phyloP scores from a whole-genome alignment of 2,329 filamentous ascomycete species.

The Fusarium mexicanum region DNA sequence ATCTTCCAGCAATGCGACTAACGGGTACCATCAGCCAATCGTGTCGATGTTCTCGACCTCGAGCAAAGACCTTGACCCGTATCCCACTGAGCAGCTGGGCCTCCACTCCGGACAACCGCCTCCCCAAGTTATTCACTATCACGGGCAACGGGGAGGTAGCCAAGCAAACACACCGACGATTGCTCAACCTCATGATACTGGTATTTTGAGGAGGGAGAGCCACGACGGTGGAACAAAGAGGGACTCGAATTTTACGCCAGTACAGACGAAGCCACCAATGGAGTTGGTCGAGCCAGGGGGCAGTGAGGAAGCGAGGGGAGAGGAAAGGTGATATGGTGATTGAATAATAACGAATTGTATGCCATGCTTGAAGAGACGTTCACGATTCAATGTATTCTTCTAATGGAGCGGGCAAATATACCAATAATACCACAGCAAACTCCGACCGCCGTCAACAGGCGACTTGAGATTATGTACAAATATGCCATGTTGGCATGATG shows the following conservation, averaged over 20 bases:
- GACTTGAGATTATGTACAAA: slow-evolving; percentile 3
- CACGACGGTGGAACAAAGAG: slow-evolving; percentile 56
- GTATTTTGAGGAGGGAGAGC: slow-evolving; percentile 58
- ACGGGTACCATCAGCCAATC: slow-evolving; percentile 74
- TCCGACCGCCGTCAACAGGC: slow-evolving; percentile 9
- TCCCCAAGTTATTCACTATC: slow-evolving; percentile 74
- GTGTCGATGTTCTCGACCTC: slow-evolving; percentile 77
- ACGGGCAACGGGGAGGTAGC: slow-evolving; percentile 73
- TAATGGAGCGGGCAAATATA: slow-evolving; percentile 37
- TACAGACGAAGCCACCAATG: slow-evolving; percentile 47
- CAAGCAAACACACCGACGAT: slow-evolving; percentile 72
- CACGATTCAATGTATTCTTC: slow-evolving; percentile 41
- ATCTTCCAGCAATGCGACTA: slow-evolving; percentile 57
- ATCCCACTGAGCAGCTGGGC: slow-evolving; percentile 72
- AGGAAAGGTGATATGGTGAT: slow-evolving; percentile 41
- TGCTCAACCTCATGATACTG: slow-evolving; percentile 61
- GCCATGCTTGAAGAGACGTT: slow-evolving; percentile 41
- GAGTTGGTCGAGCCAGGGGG: slow-evolving; percentile 28
- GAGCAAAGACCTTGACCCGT: slow-evolving; percentile 74
- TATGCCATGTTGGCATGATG: background rate
- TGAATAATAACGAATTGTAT: slow-evolving; percentile 36
- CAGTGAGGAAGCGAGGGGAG: slow-evolving; percentile 34
- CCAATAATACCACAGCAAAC: slow-evolving; percentile 40
- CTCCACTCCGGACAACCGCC: slow-evolving; percentile 70
- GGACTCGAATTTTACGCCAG: slow-evolving; percentile 50